These are phyloP conservation scores for Erodium texanum DNA, from an alignment of 441 rosid genomes.

Conservation along the genomic window DNA sequence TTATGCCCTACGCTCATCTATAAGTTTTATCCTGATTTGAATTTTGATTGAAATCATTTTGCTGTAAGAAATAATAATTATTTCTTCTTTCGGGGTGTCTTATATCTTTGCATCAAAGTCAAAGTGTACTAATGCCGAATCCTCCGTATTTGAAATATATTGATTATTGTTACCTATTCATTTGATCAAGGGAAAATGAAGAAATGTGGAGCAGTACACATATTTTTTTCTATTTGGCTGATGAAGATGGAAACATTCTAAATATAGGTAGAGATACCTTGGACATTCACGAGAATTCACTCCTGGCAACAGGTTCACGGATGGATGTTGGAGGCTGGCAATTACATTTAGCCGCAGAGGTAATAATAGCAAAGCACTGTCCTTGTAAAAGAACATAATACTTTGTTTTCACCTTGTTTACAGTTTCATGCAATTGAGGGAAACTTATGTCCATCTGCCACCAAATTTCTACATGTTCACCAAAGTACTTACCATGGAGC, in stretches of 20 bases:
- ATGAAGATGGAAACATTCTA: slow-evolving; percentile 72
- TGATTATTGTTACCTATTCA: slow-evolving; percentile 10
- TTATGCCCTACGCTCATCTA: too few species aligned
- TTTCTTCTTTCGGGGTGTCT: too few species aligned
- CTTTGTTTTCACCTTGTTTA: neutral
- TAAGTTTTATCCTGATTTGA: too few species aligned
- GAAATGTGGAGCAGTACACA: slow-evolving; percentile 53
- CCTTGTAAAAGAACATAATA: slow-evolving; percentile 10
- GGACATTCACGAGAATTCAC: slow-evolving; percentile 42
- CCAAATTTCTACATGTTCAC: slow-evolving; percentile 4
- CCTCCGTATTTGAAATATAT: slow-evolving; percentile 8
- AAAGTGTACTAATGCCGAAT: neutral
- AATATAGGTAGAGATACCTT: slow-evolving; percentile 39
- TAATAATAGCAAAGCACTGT: slow-evolving; percentile 22
- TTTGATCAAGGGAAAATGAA: slow-evolving; percentile 31
- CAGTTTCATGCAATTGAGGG: slow-evolving; percentile 2
- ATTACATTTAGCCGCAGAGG: slow-evolving; percentile 73
- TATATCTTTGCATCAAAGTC: neutral
- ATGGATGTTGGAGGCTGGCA: slow-evolving; percentile 77
- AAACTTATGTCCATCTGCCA: slow-evolving; percentile 9
- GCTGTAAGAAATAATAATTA: too few species aligned
- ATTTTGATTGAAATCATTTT: too few species aligned
- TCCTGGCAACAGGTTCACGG: slow-evolving; percentile 77
- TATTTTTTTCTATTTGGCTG: slow-evolving; percentile 85
- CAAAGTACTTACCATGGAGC: neutral